Evolutionary conservation across 1,284 basidiomycete species (phyloP).

Genomic region (Sphagnurus paluster): DNA sequence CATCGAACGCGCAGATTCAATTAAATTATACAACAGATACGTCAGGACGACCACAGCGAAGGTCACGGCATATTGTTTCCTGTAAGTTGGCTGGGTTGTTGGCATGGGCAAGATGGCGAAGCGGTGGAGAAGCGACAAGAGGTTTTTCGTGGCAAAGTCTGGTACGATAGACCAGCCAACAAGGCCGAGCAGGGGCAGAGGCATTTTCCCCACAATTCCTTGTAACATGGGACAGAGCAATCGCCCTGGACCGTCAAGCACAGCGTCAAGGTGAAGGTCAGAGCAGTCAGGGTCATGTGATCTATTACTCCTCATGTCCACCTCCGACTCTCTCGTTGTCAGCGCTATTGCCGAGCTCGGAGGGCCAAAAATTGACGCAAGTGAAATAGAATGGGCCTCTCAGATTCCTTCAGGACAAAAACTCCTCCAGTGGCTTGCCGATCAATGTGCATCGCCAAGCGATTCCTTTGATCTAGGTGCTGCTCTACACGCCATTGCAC

Average conservation of each 20-base stretch:
- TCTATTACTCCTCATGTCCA: no score
- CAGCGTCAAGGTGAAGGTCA: no score
- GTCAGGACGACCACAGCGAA: constrained; percentile 68
- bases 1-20: constrained; percentile 53
- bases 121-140: constrained; percentile 41
- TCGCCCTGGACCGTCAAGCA: no score
- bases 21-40: constrained; percentile 70
- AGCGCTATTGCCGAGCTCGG: constrained; percentile 22
- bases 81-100: constrained; percentile 45
- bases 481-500: constrained; percentile 21
- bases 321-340: constrained; percentile 7
- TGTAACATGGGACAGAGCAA: constrained; percentile 10
- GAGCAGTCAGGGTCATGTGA: no score
- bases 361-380: constrained; percentile 20
- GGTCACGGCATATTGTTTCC: constrained; percentile 57
- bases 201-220: constrained; percentile 15
- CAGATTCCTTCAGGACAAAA: constrained; percentile 25
- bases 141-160: constrained; percentile 39
- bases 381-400: constrained; percentile 25
- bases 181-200: constrained; percentile 30
- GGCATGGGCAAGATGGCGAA: constrained; percentile 38
- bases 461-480: constrained; percentile 3
- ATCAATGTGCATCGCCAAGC: constrained; percentile 16
- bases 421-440: constrained; percentile 29
- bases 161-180: constrained; percentile 47